Conservation (phyloP, 129 eudicot genomes). For the Ambrosia artemisiifolia region DNA sequence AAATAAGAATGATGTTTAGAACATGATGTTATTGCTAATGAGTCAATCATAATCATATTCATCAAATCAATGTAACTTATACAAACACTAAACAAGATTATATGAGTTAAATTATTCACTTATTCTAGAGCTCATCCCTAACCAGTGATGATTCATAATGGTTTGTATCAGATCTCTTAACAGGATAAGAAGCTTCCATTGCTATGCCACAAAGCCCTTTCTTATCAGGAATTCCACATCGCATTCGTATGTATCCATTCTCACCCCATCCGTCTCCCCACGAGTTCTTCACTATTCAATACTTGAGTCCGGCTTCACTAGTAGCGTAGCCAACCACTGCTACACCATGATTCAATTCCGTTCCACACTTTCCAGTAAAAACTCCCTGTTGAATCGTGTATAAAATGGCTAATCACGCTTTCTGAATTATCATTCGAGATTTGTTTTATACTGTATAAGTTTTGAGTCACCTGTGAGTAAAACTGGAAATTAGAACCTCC, state of each 20-base stretch:
- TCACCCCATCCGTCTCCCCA: slow-evolving; percentile 92
- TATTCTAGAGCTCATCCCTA: slow-evolving; percentile 45
- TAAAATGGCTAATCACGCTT: background rate
- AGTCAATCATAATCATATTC: too few relatives aligned
- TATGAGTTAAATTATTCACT: background rate
- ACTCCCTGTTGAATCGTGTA: slow-evolving; percentile 32
- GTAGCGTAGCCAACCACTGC: slow-evolving; percentile 70
- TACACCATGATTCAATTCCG: slow-evolving; percentile 68
- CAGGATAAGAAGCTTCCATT: slow-evolving; percentile 75
- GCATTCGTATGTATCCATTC: slow-evolving; percentile 67
- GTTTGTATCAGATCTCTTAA: slow-evolving; percentile 54
- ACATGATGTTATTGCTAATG: too few relatives aligned
- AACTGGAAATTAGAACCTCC: slow-evolving; percentile 64
- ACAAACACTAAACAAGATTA: background rate
- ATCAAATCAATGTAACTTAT: background rate
- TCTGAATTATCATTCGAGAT: background rate
- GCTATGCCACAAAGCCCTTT: slow-evolving; percentile 79
- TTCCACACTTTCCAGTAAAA: slow-evolving; percentile 65
- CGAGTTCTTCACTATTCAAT: slow-evolving; percentile 77
- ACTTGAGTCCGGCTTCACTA: slow-evolving; percentile 54
- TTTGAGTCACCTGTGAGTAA: slow-evolving; percentile 55
- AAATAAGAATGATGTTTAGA: too few relatives aligned
- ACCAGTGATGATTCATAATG: slow-evolving; percentile 16
- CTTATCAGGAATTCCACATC: slow-evolving; percentile 45
- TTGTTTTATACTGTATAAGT: background rate